Percentiles rank a stretch among this genome's conserved stretches.
Conservation (phyloP, 768 basidiomycete genomes). For the Mycena alexandri region DNA sequence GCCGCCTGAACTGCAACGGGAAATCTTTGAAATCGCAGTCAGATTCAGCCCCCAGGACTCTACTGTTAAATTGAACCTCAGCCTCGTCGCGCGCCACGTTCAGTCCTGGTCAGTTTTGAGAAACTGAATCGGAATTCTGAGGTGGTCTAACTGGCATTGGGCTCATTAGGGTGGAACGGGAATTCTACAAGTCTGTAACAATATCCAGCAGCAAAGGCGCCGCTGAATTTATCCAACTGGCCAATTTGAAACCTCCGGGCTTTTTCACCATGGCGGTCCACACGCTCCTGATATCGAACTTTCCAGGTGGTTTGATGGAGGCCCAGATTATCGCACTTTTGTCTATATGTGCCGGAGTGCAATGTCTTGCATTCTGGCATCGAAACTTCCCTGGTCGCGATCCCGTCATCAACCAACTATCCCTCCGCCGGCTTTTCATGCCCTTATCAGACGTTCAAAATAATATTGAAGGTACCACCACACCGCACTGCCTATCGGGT, state of each 20-base stretch:
- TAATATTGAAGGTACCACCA: background rate
- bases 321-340: constrained; percentile 2
- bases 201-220: background rate
- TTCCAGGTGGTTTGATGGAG: background rate
- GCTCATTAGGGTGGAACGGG: constrained; percentile 13
- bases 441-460: background rate
- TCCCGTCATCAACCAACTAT: background rate
- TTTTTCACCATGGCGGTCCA: constrained; percentile 12
- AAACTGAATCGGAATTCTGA: background rate
- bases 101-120: constrained; percentile 13
- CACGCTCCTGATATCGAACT: background rate
- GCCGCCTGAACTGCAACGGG: constrained; percentile 16
- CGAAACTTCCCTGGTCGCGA: background rate
- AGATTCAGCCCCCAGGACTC: background rate
- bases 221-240: constrained; percentile 3
- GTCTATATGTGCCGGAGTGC: constrained; percentile 12
- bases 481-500: background rate
- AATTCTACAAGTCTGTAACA: constrained; percentile 3
- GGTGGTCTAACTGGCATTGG: background rate
- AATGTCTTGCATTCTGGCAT: constrained; percentile 4
- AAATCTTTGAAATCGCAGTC: constrained; percentile 16
- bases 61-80: constrained; percentile 7
- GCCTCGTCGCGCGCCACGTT: constrained; percentile 20
- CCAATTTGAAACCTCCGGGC: background rate
- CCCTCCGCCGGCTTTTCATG: constrained; percentile 14